Base-by-base conservation (phyloP, 2,329 filamentous ascomycete species). In the Pyricularia sp. region DNA sequence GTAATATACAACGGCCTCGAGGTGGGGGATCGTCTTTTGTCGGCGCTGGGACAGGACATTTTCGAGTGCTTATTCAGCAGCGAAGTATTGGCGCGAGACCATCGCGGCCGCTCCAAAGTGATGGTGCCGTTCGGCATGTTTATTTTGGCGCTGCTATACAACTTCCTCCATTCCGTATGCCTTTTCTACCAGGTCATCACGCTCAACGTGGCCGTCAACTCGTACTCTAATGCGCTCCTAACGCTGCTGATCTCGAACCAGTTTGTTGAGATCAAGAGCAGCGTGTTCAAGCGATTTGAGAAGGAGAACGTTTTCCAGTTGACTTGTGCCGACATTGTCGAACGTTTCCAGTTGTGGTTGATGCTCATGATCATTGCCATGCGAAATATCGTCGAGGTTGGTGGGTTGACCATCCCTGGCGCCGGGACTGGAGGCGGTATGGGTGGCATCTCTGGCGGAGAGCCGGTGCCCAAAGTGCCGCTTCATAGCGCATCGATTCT, bases 1-100 rank as follows among this genome's bases (percentile, higher is more conserved):
- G 95, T 99, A 70, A 98, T 99, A 69, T 99, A 97, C 83, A 99
- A 99, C 76, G 92, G 97, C 42, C 87, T 99, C 5, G 95, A 99
- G 79, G 92, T 96, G 1, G 91, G 91, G 68, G 95, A 99, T 78
- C 90, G 94, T 9, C 85, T 99, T 0, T 87, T 98, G 33, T 93
- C 93, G 0, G 94, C 95, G 0, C 84, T 99, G 2, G 95, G 95
- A 0, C 96, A 99, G 78, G 96, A 99, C 78, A 92, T 99, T 1
- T 87, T 98, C 5, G 95, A 99, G 78, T 98, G 94, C 74, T 85
- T 99, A 0, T 97, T 98, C 78, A 97, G 93, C 68, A 87, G 91
- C 26, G 95, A 99, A 80, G 96, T 93, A 0, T 85, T 99, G 1
- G 95, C 97, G 68, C 89, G 95, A 59, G 92, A 94, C 71, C 86